Base-by-base conservation (phyloP, 2,329 filamentous ascomycete species). In the Penicillium polonicum region DNA sequence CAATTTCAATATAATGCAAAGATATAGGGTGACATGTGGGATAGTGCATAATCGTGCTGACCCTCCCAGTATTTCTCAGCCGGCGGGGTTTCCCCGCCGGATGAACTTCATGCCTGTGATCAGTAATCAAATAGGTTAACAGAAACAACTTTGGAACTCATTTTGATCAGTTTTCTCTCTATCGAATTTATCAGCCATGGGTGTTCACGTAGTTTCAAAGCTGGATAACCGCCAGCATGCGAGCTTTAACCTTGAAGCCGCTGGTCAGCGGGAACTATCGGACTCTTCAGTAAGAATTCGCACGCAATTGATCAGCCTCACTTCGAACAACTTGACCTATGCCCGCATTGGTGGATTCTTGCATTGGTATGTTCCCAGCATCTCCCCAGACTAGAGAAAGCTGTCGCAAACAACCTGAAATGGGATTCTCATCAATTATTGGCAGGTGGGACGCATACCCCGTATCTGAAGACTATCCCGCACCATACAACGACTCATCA, bases 371-470 rank as follows among this genome's bases (percentile, higher is more conserved):
- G 54, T 35, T 31, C 36, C 4, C 36, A 31, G 17, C 23, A 31
- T 31, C 44, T 29, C 12, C 17, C 6, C 42, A 23, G 9, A 31
- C 12, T 15, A 21, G 0, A 21, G 5, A 1, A 12, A 12, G 8
- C 19, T 29, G 19, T 19, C 6, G 1, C 3, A 23, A 25, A 35
- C 31, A 2, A 27, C 10, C 5, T 19, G 5, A 19, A 44, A 36
- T 12, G 4, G 5, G 8, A 33, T 17, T 29, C 42, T 27, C 2
- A 46, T 35, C 0, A 43, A 43, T 52, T 21, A 23, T 9, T 36
- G 8, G 15, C 13, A 65, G 74, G 74, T 82, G 79, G 79, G 72
- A 76, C 59, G 66, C 76, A 8, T 81, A 80, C 63, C 79, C 76
- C 0, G 70, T 78, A 0, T 79, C 78, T 0, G 13, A 60, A 0